These are phyloP conservation scores for Martiniozyma abietophila DNA, from an alignment of 805 yeast species.

Conservation along the genomic window DNA sequence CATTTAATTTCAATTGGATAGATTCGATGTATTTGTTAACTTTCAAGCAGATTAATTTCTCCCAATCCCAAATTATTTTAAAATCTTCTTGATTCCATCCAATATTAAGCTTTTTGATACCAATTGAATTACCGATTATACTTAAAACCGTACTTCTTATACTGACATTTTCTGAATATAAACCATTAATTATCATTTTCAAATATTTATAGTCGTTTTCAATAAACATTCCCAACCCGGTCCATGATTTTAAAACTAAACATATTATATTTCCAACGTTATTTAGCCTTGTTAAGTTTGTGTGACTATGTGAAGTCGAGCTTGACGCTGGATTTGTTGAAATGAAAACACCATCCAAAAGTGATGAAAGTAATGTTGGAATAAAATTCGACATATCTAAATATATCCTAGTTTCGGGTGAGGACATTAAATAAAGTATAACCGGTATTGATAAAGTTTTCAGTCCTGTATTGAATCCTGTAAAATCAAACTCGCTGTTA, in stretches of 20 bases:
- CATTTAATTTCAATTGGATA: constrained; percentile 8
- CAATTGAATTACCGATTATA: constrained; percentile 25
- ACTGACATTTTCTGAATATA: constrained; percentile 22
- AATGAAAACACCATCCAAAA: too few species aligned
- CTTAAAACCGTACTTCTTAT: constrained; percentile 10
- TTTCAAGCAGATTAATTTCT: constrained; percentile 5
- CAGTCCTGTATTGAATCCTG: background rate
- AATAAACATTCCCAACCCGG: constrained; percentile 64
- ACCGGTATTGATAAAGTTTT: constrained; percentile 10
- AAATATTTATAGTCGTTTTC: constrained; percentile 47
- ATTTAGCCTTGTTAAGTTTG: constrained; percentile 45
- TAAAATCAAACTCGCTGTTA: too few species aligned
- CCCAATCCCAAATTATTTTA: constrained; percentile 8
- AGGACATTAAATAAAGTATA: constrained; percentile 47
- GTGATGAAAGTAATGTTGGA: constrained; percentile 54
- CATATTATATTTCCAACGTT: constrained; percentile 51
- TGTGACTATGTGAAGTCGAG: constrained; percentile 27
- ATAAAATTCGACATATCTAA: constrained; percentile 57
- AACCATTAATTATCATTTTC: constrained; percentile 48
- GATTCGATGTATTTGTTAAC: constrained; percentile 1
- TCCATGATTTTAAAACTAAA: constrained; percentile 57
- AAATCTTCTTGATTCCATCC: constrained; percentile 11
- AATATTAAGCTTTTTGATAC: constrained; percentile 54
- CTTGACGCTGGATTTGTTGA: background rate
- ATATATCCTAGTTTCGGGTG: constrained; percentile 41